Base-by-base conservation (phyloP, 495 filamentous ascomycete species). In the Penicillium malachiteum region DNA sequence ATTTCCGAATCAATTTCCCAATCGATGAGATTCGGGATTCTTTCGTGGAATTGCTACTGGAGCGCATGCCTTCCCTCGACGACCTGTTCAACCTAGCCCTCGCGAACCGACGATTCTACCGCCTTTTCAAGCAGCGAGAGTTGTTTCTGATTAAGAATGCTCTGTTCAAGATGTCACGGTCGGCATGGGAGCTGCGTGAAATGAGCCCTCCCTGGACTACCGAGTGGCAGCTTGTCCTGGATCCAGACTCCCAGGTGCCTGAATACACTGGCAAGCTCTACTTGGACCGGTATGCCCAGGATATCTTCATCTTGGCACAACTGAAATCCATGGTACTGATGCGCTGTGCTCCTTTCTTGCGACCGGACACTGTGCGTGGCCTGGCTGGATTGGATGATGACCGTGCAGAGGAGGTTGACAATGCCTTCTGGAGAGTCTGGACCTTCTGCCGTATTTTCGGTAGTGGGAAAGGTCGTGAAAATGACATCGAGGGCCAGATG, bases 401-500 rank as follows among this genome's bases (percentile, higher is more conserved):
- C 7, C 75, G 79, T 10, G 75, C 81, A 0, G 72, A 75, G 43
- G 78, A 81, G 50, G 75, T 87, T n/a, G 81, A 87, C 58, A 78
- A 84, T 64, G 85, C 85, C 1, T 80, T 87, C 50, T 87, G 84
- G 84, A 78, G 85, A 0, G 77, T 88, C 16, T 88, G 85, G 85
- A 85, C 81, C 3, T 88, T 88, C 69, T 87, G 85, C 64, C 81
- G 79, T 13, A 79, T 87, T 39, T 88, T 88, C 50, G 85, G 85
- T 3, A 76, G 74, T 39, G 76, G 76, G 0, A 84, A 84, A 48
- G 72, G 74, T 32, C 75, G 85, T 14, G 84, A 87, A 59, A 81
- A 81, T 31, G 84, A 87, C 57, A 72, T 86, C 44, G 67, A 76
- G n/a, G 84, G 78, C 9, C 85, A 88, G 59, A 71, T 85, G 56